Evolutionary conservation across 2,329 filamentous ascomycete genomes (phyloP).

Genomic region (Pyrenochaeta sp.): DNA sequence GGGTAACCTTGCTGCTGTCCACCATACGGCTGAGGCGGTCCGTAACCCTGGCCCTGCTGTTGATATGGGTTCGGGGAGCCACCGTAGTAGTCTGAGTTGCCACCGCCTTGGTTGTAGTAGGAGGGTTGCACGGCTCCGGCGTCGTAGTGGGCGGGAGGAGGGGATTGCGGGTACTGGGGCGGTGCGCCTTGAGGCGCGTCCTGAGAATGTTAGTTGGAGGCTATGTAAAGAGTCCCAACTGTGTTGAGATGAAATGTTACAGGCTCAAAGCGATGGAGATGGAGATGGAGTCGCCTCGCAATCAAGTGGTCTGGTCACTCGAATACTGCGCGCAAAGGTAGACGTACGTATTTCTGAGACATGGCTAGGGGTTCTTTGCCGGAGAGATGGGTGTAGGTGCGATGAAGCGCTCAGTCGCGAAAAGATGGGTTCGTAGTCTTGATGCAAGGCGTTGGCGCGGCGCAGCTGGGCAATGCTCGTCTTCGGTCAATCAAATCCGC

Average conservation of each 20-base stretch:
- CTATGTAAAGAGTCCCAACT: background rate
- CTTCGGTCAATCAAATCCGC: constrained; percentile 1
- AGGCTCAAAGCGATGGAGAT: background rate
- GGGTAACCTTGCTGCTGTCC: constrained; percentile 34
- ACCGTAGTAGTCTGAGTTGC: constrained; percentile 30
- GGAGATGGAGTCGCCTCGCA: constrained; percentile 2
- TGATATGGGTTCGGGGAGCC: constrained; percentile 34
- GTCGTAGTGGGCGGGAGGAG: constrained; percentile 44
- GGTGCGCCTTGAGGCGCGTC: constrained; percentile 39
- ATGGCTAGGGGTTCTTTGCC: constrained; percentile 1
- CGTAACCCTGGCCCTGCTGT: constrained; percentile 23
- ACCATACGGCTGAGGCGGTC: constrained; percentile 28
- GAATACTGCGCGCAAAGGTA: background rate
- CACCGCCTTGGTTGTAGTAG: constrained; percentile 24
- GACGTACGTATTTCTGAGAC: constrained; percentile 37
- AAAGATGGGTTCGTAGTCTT: constrained; percentile 9
- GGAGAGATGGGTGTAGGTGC: constrained; percentile 14
- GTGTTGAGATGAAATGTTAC: no score
- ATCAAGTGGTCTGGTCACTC: background rate
- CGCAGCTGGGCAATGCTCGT: constrained; percentile 28
- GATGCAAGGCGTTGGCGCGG: constrained; percentile 24
- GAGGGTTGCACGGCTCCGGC: constrained; percentile 25
- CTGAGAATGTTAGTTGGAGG: constrained; percentile 19
- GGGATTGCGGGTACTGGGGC: constrained; percentile 44
- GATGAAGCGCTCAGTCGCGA: constrained; percentile 10